Evolutionary conservation across 768 basidiomycete species (phyloP), one percentile per base, ranked within the genome.

Genomic region (Pleurotus citrinopileatus): DNA sequence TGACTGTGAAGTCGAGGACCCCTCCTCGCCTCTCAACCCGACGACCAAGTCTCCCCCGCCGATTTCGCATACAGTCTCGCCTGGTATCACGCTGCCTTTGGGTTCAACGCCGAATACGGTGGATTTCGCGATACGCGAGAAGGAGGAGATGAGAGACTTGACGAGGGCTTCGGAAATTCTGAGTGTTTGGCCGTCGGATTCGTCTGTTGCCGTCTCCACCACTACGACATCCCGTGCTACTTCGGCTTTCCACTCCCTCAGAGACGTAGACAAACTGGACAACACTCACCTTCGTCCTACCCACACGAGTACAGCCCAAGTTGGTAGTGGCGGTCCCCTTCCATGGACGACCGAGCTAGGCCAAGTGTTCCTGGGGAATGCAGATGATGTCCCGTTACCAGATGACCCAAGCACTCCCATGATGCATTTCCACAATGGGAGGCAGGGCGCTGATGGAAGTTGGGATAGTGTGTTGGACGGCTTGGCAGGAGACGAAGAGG

Each of bases 131-230:
- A 80, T 84, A 62, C 77, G 91, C 28, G 93, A 96, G 71, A 83
- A 83, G 68, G 89, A 91, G 57, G 94, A 95, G 73, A 95, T 94
- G 91, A 75, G 88, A 10, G 88, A 90, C 63, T 72, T 95, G 52
- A 96, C 94, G 0, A 79, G 83, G 55, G 89, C 91, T 5, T 86
- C 82, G 19, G 89, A 91, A 71, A 92, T 95, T 51, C 73, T 87
- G 59, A 77, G 76, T 36, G 60, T 82, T 0, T 70, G 71, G 38
- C 71, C 48, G 9, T 5, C 19, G 6, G 17, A 23, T 34, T 13
- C 20, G 2, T 20, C 19, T 15, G 20, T 8, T 37, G 48, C 8
- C 69, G 4, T 19, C 61, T 15, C 38, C 56, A 1, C 47, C 56
- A 48, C 27, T 44, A 17, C 34, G 52, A 23, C 23, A 34, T 15